These are phyloP conservation scores for Cephalotrichum gorgonifer DNA, from an alignment of 2,329 filamentous ascomycete genomes.

Conservation along the genomic window DNA sequence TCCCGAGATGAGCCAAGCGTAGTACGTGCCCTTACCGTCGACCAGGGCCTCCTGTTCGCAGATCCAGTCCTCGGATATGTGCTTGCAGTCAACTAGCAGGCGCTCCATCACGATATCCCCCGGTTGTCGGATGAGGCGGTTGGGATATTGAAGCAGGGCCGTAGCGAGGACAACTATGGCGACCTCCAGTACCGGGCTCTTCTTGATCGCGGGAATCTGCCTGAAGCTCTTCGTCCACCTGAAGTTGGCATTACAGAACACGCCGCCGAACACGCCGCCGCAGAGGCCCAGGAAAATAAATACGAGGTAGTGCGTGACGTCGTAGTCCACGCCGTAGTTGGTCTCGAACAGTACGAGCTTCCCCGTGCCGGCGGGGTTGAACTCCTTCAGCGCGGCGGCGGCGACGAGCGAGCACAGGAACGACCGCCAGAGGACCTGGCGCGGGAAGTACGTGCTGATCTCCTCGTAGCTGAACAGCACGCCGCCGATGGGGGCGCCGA, in stretches of 20 bases:
- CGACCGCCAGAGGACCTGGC: slow-evolving; percentile 43
- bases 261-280: slow-evolving; percentile 48
- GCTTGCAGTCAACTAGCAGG: slow-evolving; percentile 42
- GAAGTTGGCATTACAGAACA: slow-evolving; percentile 49
- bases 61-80: slow-evolving; percentile 29
- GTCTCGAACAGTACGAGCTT: slow-evolving; percentile 52
- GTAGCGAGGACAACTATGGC: slow-evolving; percentile 42
- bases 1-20: slow-evolving; percentile 40
- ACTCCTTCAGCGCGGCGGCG: slow-evolving; percentile 41
- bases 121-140: slow-evolving; percentile 41
- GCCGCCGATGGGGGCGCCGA: slow-evolving; percentile 51
- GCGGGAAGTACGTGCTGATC: slow-evolving; percentile 49
- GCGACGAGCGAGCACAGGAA: slow-evolving; percentile 48
- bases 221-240: slow-evolving; percentile 45
- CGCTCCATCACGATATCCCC: slow-evolving; percentile 47
- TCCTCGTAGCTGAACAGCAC: slow-evolving; percentile 52
- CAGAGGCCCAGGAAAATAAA: slow-evolving; percentile 45
- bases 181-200: slow-evolving; percentile 44
- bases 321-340: slow-evolving; percentile 45
- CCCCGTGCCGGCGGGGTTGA: slow-evolving; percentile 51
- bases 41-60: slow-evolving; percentile 34
- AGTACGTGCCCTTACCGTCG: slow-evolving; percentile 26
- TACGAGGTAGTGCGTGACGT: slow-evolving; percentile 42
- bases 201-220: slow-evolving; percentile 38
- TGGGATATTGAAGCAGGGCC: slow-evolving; percentile 43